These are phyloP conservation scores for Fonsecaea pedrosoi DNA, from an alignment of 2,329 filamentous ascomycete genomes.

Conservation along the genomic window DNA sequence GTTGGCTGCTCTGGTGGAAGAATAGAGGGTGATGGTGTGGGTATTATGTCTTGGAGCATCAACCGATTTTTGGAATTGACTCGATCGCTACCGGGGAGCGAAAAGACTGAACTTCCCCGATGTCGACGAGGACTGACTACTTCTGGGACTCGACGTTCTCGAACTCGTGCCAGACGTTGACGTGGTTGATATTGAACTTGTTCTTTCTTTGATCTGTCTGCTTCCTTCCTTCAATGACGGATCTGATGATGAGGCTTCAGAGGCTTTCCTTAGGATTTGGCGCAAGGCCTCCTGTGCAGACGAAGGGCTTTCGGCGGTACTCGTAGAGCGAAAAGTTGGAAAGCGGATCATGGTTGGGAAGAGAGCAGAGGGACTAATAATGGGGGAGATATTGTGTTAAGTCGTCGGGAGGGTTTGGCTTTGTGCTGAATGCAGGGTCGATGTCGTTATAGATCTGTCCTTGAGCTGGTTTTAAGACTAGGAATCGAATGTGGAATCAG, in stretches of 20 bases:
- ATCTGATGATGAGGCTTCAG: neutral
- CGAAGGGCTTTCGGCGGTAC: neutral
- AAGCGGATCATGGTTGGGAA: slow-evolving; percentile 17
- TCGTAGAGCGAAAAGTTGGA: slow-evolving; percentile 15
- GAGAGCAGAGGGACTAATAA: neutral
- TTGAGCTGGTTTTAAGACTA: neutral
- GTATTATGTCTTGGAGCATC: neutral
- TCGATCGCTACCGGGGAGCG: slow-evolving; percentile 5
- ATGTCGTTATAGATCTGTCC: slow-evolving; percentile 5
- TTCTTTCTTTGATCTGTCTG: slow-evolving; percentile 14
- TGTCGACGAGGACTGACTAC: slow-evolving; percentile 20
- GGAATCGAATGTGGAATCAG: neutral
- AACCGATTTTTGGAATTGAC: neutral
- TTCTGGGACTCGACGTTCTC: slow-evolving; percentile 15
- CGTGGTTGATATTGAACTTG: slow-evolving; percentile 15
- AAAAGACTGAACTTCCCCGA: slow-evolving; percentile 17
- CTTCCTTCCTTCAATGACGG: neutral
- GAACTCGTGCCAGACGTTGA: slow-evolving; percentile 9
- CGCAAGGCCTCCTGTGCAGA: slow-evolving; percentile 11
- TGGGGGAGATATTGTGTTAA: neutral
- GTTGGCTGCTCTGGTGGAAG: neutral
- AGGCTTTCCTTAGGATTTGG: slow-evolving; percentile 13
- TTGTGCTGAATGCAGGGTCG: slow-evolving; percentile 2
- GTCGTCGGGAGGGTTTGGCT: neutral
- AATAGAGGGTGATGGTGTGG: neutral